Base-by-base conservation (phyloP, 2,329 filamentous ascomycete species). In the Ceratocystis colombiana region DNA sequence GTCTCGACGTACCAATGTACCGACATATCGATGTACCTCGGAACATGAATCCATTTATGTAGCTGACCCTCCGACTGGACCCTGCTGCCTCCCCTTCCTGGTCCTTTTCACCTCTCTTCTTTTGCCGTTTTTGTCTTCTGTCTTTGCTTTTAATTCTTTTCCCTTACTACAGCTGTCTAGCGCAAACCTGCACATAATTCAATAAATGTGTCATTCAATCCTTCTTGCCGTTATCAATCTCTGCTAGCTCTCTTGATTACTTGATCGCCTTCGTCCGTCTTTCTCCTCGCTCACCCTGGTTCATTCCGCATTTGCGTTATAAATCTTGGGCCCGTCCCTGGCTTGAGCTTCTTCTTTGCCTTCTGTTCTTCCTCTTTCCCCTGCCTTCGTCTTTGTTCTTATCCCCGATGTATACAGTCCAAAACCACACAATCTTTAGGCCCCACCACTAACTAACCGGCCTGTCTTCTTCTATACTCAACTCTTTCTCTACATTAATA, bases 161-260 rank as follows among this genome's bases (percentile, higher is more conserved):
- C 12, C 3, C 37, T 46, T 63, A 45, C 2, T 44, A 6, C 20
- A 4, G 17, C 17, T 8, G 48, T 25, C 28, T 57, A 57, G 53
- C 53, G 53, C 8, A 15, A 57, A 33, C 8, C 53, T 57, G 28
- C 37, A 57, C 28, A 28, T 22, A 25, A 7, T 15, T 4, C 17
- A 30, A 15, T 17, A 28, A 57, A 57, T 28, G 28, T 57, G 53
- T 30, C 53, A 57, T 33, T 22, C 25, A 22, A 57, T 57, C 53
- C 53, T 57, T 57, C 15, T 28, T 6, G 22, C 53, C 28, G 53
- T 57, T 57, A 33, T 57, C 53, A 57, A 57, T 57, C 53, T 57
- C 25, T n/a, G 12, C 25, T 30, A 30, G 10, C 12, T 6, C 3
- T 53, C 48, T 28, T 28, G 5, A 10, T 8, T 10, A 25, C 48